These are phyloP conservation scores for Apiospora arundinis DNA, from an alignment of 2,329 filamentous ascomycete genomes.

Conservation along the genomic window DNA sequence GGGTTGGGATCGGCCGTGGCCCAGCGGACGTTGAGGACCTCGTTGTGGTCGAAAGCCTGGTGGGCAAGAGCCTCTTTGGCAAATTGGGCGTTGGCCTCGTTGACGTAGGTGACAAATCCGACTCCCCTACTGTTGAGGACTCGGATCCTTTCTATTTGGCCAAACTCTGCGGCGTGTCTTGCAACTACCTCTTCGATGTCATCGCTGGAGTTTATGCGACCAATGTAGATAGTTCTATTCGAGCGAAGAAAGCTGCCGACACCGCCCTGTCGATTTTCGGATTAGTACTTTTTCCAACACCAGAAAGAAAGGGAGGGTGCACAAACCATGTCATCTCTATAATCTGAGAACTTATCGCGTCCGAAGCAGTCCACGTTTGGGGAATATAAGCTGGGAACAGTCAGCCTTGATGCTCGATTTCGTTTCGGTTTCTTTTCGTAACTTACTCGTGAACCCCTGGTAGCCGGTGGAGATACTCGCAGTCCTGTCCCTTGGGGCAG, in stretches of 20 bases:
- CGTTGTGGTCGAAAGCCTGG: constrained; percentile 87
- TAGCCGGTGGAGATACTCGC: constrained; percentile 90
- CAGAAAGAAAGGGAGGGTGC: constrained; percentile 39
- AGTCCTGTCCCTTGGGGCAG: constrained; percentile 88
- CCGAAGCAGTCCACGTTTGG: constrained; percentile 96
- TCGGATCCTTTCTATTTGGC: constrained; percentile 84
- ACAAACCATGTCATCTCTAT: constrained; percentile 97
- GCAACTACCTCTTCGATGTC: constrained; percentile 97
- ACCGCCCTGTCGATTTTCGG: constrained; percentile 64
- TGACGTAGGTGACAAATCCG: constrained; percentile 92
- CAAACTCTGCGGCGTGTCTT: constrained; percentile 96
- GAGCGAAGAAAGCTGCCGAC: constrained; percentile 93
- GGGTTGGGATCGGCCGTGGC: constrained; percentile 97
- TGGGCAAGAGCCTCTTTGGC: constrained; percentile 96
- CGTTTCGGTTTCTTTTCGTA: too few species aligned
- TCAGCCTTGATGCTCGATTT: too few species aligned
- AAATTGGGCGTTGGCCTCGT: constrained; percentile 89
- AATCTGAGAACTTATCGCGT: constrained; percentile 90
- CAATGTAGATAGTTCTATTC: constrained; percentile 92
- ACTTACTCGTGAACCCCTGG: constrained; percentile 78
- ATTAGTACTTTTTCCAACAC: too few species aligned
- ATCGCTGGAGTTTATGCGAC: constrained; percentile 92
- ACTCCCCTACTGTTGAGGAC: constrained; percentile 90
- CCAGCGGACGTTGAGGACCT: constrained; percentile 96
- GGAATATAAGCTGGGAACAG: constrained; percentile 57